Conservation (phyloP, 495 filamentous ascomycete genomes). For the Cladorrhinum samala region DNA sequence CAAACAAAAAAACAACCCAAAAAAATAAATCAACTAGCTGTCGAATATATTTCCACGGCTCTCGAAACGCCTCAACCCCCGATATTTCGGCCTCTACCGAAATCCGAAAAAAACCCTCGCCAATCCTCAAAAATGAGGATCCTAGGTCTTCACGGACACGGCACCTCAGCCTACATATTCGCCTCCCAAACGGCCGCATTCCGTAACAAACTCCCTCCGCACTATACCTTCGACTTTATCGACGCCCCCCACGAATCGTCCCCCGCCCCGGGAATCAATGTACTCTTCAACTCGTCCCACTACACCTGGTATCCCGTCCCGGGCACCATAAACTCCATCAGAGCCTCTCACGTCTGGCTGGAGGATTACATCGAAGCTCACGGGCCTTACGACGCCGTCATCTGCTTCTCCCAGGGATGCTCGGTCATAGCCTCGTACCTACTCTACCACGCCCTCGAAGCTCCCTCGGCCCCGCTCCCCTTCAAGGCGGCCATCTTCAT, state of each 20-base stretch:
- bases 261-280: conserved; percentile 48
- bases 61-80: neutral
- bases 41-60: neutral
- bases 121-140: conserved; percentile 41
- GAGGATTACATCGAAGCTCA: conserved; percentile 37
- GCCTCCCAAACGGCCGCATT: conserved; percentile 46
- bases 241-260: conserved; percentile 42
- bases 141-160: conserved; percentile 59
- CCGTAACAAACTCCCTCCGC: conserved; percentile 23
- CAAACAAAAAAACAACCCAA: too few relatives aligned
- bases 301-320: conserved; percentile 41
- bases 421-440: conserved; percentile 44
- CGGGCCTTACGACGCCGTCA: conserved; percentile 56
- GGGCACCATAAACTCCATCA: conserved; percentile 31
- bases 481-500: conserved; percentile 58
- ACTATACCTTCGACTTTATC: conserved; percentile 49
- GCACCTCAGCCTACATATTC: conserved; percentile 54
- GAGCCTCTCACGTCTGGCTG: conserved; percentile 41
- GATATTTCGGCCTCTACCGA: neutral
- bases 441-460: conserved; percentile 32
- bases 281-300: conserved; percentile 46
- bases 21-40: too few relatives aligned
- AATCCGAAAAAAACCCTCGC: neutral
- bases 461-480: conserved; percentile 30
- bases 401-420: conserved; percentile 58